Conservation (phyloP, 768 basidiomycete genomes). For the Naganishia onofrii region DNA sequence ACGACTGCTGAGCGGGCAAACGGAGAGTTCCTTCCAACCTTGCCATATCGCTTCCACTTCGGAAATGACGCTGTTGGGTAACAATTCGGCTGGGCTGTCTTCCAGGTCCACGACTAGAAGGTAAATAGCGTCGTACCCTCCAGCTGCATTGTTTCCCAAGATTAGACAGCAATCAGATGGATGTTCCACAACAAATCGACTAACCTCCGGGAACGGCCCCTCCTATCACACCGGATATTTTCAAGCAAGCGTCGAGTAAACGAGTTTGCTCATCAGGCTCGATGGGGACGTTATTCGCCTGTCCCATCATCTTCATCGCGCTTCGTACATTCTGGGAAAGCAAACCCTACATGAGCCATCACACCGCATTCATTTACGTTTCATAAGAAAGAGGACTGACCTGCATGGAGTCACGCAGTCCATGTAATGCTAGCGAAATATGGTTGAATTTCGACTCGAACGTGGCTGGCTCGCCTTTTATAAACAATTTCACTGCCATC, state of each 20-base stretch:
- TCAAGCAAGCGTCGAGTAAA: slow-evolving; percentile 72
- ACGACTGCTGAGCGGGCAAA: slow-evolving; percentile 49
- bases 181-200: slow-evolving; percentile 40
- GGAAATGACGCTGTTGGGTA: slow-evolving; percentile 53
- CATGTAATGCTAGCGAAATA: neutral
- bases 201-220: slow-evolving; percentile 95
- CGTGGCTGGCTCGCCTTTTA: neutral
- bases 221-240: slow-evolving; percentile 77
- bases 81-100: slow-evolving; percentile 52
- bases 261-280: slow-evolving; percentile 84
- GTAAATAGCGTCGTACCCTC: slow-evolving; percentile 97
- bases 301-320: slow-evolving; percentile 82
- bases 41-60: slow-evolving; percentile 50
- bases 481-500: neutral
- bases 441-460: neutral
- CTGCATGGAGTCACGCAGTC: neutral
- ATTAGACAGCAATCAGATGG: neutral
- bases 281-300: slow-evolving; percentile 71
- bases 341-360: neutral
- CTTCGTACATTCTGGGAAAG: slow-evolving; percentile 65
- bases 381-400: neutral
- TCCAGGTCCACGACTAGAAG: slow-evolving; percentile 69
- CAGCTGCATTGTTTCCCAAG: slow-evolving; percentile 60
- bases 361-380: neutral
- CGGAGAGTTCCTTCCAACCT: slow-evolving; percentile 52